Base-by-base conservation (phyloP, 768 basidiomycete genomes). In the Boletus rubroflammeus region DNA sequence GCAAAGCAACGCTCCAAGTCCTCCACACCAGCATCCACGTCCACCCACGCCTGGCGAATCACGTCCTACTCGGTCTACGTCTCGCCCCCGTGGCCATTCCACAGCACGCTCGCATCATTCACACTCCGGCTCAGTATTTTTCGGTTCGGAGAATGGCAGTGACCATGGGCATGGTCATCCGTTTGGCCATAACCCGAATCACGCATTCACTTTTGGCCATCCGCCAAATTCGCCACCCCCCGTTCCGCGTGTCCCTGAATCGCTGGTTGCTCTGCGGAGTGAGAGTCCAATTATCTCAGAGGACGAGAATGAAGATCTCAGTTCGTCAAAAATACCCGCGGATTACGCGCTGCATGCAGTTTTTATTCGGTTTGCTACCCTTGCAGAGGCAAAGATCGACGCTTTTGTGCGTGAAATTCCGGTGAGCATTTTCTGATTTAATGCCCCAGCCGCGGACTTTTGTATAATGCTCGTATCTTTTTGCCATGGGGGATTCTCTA, bases 281-380 rank as follows among this genome's bases (percentile, higher is more conserved):
- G 85, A 84, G 42, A 80, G 81, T 2, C 78, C 81, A 3, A 62
- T 67, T 17, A 62, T 75, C 3, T 83, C 84, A 14, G 78, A 83
- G 41, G 88, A 88, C 13, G 87, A 88, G 61, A 83, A 83, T 63
- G 77, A 86, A 44, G 57, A 60, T 13, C 72, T 80, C 21, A 78
- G 81, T 62, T 86, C 88, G 46, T 87, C 88, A 0, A 88, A 84
- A 65, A 91, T 88, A 11, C 92, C 93, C 2, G 85, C 87, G 0
- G 93, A 95, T 62, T 94, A 88, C 62, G 93, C 93, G 2, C 73
- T 95, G 13, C 90, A 92, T 64, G 90, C 91, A 0, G 81, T 95
- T 6, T 93, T 95, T 67, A 89, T 91, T 39, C 85, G 88, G 3
- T 95, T 95, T 62, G 90, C 88, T 9, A 80, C 85, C 1, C 75